phyloP scores from a whole-genome alignment of 164 flowering plant genomes.

The Chimonanthus praecox region DNA sequence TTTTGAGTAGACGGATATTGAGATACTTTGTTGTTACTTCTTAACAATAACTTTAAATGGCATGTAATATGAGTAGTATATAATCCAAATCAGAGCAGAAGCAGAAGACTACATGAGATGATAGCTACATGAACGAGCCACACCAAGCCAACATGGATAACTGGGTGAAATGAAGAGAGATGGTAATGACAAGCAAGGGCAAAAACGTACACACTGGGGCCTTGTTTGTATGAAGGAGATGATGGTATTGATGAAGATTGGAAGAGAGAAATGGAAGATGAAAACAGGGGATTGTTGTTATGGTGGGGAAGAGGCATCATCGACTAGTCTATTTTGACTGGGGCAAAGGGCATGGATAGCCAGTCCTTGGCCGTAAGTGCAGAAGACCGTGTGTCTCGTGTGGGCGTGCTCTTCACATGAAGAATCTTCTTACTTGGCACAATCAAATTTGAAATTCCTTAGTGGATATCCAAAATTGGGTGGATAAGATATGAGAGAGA shows the following conservation, averaged over 20 bases:
- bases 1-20: background rate
- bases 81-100: background rate
- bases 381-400: conserved; percentile 24
- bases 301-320: conserved; percentile 8
- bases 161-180: background rate
- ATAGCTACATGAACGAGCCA: too few relatives aligned
- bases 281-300: background rate
- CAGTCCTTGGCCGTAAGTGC: conserved; percentile 17
- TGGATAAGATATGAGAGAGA: too few relatives aligned
- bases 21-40: background rate
- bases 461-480: too few relatives aligned
- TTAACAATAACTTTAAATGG: background rate
- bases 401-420: conserved; percentile 14
- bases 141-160: too few relatives aligned
- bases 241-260: conserved; percentile 4
- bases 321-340: conserved; percentile 41
- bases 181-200: too few relatives aligned
- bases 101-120: background rate
- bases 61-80: background rate
- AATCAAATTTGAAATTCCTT: background rate
- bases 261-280: background rate
- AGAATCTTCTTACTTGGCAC: background rate
- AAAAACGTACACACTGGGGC: background rate
- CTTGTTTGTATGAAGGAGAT: background rate
- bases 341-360: conserved; percentile 11